Evolutionary conservation across 2,329 filamentous ascomycete genomes (phyloP), one percentile per base, ranked within the genome.

Genomic region (Remersonia thermophila): DNA sequence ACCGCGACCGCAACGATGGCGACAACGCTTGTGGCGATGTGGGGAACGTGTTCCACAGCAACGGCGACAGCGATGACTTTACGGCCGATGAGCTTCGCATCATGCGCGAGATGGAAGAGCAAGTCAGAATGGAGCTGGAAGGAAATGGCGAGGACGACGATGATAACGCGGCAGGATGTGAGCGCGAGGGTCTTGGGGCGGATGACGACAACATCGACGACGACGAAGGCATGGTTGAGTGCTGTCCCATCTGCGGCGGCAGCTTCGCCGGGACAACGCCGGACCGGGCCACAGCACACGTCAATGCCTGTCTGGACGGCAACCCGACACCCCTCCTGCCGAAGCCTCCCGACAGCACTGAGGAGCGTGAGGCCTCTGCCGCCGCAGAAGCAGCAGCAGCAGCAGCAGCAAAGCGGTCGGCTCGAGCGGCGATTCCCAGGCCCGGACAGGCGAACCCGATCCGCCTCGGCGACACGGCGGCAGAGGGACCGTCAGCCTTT

Each of bases 241-340:
- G 56, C 29, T 96, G 87, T 55, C 89, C 89, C 1, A 77, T 96
- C 18, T 96, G 91, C 55, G 73, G 71, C 47, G 64, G 65, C 2
- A 74, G 60, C 44, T 63, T 95, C 25, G 59, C 55, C 12, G 77
- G 75, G 0, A 55, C 78, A 10, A 72, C 63, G 37, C 53, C 60
- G 41, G 74, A 86, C 53, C 73, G 89, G 48, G 80, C 78, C 8
- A 82, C 80, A 6, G 61, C 80, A 2, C 91, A 98, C 56, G 91
- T 98, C 46, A 98, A 98, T 55, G 76, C 79, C 8, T 98, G 91
- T 57, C 66, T 98, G 2, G 91, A 98, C 54, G 85, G 85, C 2
- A 81, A 80, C 31, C 72, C 81, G 4, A 69, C 75, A 30, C 70
- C 78, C 2, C 50, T 80, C 11, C 69, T 59, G 6, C n/a, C 20